These are phyloP conservation scores for Dictyostelium intermedium DNA, from an alignment of 78 protist genomes.

Conservation along the genomic window DNA sequence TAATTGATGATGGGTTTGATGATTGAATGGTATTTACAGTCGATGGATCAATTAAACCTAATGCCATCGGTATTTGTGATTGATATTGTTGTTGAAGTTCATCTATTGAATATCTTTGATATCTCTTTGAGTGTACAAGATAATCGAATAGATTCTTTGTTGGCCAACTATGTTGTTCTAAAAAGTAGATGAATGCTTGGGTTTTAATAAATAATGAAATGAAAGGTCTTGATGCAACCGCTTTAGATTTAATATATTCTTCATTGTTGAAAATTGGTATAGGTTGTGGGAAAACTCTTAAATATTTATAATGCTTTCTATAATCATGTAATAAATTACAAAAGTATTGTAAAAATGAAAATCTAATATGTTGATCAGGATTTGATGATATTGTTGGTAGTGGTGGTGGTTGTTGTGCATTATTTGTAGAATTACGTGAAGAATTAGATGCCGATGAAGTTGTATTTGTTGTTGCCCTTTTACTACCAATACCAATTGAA, in stretches of 20 bases:
- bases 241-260: constrained; percentile 21
- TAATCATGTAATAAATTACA: constrained; percentile 66
- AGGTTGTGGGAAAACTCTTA: constrained; percentile 79
- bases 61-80: constrained; percentile 33
- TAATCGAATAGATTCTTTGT: constrained; percentile 64
- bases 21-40: background rate
- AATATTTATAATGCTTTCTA: constrained; percentile 50
- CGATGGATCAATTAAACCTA: constrained; percentile 19
- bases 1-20: background rate
- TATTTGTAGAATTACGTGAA: background rate
- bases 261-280: constrained; percentile 67
- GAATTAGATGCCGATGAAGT: background rate
- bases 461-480: background rate
- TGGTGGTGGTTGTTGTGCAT: background rate
- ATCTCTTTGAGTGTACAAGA: constrained; percentile 15
- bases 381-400: background rate
- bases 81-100: constrained; percentile 21
- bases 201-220: constrained; percentile 46
- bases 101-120: constrained; percentile 19
- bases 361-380: constrained; percentile 32
- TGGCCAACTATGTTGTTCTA: constrained; percentile 72
- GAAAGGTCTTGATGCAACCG: background rate
- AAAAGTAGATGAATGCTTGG: constrained; percentile 59
- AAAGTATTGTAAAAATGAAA: constrained; percentile 65
- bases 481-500: background rate